phyloP scores from a whole-genome alignment of 2,329 filamentous ascomycete species.

The Aspergillus quadrilineatus region DNA sequence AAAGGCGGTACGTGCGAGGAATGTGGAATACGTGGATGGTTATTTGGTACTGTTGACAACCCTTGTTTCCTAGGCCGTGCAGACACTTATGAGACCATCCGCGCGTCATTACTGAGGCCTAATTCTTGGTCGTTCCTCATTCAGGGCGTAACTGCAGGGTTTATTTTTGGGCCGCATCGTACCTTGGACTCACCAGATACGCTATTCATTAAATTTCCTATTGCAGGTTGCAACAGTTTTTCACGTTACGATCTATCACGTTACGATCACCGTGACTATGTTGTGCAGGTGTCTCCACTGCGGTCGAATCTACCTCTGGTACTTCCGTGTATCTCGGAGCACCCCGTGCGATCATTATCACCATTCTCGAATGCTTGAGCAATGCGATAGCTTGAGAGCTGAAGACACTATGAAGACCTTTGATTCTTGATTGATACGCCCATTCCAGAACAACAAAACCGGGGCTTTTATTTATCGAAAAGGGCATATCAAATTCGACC shows the following conservation, averaged over 20 bases:
- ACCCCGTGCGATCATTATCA: not conserved
- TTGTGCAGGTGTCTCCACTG: not conserved
- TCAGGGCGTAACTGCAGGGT: not conserved
- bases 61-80: constrained; percentile 2
- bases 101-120: not conserved
- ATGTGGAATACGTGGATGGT: not conserved
- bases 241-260: not conserved
- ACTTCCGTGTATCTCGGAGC: not conserved
- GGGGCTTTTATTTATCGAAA: not conserved
- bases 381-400: not conserved
- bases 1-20: not conserved
- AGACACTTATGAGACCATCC: not conserved
- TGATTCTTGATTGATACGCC: not conserved
- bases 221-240: not conserved
- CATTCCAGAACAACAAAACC: not conserved
- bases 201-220: not conserved
- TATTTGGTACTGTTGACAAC: constrained; percentile 1
- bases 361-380: not conserved
- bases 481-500: not conserved
- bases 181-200: not conserved
- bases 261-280: not conserved
- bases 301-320: not conserved
- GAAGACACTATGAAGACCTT: not conserved
- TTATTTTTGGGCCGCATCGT: not conserved
- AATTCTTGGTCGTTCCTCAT: not conserved